phyloP scores from a whole-genome alignment of 805 yeast genomes.

The Suhomyces prunicola region DNA sequence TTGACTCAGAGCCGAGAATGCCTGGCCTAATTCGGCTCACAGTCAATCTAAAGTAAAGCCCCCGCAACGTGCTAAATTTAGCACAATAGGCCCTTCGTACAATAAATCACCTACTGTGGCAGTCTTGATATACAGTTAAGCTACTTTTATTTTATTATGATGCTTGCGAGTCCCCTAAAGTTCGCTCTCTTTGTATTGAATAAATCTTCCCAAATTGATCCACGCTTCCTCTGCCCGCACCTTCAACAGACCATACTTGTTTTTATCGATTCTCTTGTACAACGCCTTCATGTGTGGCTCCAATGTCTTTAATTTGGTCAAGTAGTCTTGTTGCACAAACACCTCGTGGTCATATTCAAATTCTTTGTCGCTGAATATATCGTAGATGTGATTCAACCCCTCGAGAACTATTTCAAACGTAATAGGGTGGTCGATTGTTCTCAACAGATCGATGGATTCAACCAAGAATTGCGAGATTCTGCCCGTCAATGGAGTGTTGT shows the following conservation, averaged over 20 bases:
- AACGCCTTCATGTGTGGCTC: conserved; percentile 48
- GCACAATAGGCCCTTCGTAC: no score
- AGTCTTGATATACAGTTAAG: conserved; percentile 1
- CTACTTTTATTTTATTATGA: no score
- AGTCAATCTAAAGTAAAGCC: no score
- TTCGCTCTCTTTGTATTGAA: conserved; percentile 60
- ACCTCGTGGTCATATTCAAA: conserved; percentile 66
- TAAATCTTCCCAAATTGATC: conserved; percentile 67
- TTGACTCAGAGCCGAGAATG: no score
- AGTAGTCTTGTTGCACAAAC: conserved; percentile 54
- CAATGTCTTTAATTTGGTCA: conserved; percentile 39
- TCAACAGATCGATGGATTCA: conserved; percentile 11
- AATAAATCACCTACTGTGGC: neutral
- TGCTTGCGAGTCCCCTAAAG: no score
- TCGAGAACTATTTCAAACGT: conserved; percentile 50
- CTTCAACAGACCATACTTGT: conserved; percentile 55
- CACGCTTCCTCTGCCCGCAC: conserved; percentile 63
- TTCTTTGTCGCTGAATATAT: conserved; percentile 71
- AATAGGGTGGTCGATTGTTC: conserved; percentile 7
- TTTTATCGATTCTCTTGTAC: conserved; percentile 66
- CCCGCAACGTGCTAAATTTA: neutral
- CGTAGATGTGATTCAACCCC: conserved; percentile 64
- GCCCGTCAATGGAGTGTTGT: conserved; percentile 42
- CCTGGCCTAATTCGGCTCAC: no score
- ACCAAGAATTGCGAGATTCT: conserved; percentile 35